Percentiles rank a stretch among this genome's conserved stretches.
phyloP scores from a whole-genome alignment of 2,329 filamentous ascomycete genomes.

The Phaeosphaeria sp. region DNA sequence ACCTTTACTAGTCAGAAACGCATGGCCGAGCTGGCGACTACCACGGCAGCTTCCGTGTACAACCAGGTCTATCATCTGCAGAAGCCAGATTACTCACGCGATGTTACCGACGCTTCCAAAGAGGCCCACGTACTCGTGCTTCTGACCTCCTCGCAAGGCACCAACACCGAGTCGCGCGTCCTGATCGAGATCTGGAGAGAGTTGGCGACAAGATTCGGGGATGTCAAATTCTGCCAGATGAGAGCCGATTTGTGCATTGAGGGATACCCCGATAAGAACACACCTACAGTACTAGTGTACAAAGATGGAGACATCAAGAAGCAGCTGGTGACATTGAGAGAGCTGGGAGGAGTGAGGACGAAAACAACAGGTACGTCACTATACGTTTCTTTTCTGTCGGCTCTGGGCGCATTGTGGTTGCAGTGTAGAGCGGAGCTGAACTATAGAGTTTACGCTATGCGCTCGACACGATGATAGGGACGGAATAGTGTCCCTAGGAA shows the following conservation, averaged over 20 bases:
- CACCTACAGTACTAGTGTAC: slow-evolving; percentile 91
- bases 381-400: neutral
- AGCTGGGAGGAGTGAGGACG: slow-evolving; percentile 68
- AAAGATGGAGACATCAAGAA: slow-evolving; percentile 89
- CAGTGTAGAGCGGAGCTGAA: no score
- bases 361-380: slow-evolving; percentile 11
- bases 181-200: slow-evolving; percentile 86
- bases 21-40: slow-evolving; percentile 77
- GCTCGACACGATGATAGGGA: neutral
- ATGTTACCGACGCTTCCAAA: slow-evolving; percentile 89
- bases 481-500: neutral
- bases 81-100: slow-evolving; percentile 89
- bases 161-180: slow-evolving; percentile 84
- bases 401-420: slow-evolving; percentile 15
- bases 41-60: slow-evolving; percentile 80
- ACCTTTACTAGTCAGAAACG: slow-evolving; percentile 69
- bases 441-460: neutral
- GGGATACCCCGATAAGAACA: slow-evolving; percentile 93
- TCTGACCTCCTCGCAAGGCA: slow-evolving; percentile 77
- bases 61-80: slow-evolving; percentile 92
- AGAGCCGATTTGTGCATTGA: slow-evolving; percentile 92
- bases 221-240: slow-evolving; percentile 98
- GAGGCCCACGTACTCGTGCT: slow-evolving; percentile 75
- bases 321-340: slow-evolving; percentile 88
- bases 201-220: slow-evolving; percentile 83